Evolutionary conservation across 2,329 filamentous ascomycete genomes (phyloP), one percentile per base, ranked within the genome.

Genomic region (Paraconiothyrium sp.): DNA sequence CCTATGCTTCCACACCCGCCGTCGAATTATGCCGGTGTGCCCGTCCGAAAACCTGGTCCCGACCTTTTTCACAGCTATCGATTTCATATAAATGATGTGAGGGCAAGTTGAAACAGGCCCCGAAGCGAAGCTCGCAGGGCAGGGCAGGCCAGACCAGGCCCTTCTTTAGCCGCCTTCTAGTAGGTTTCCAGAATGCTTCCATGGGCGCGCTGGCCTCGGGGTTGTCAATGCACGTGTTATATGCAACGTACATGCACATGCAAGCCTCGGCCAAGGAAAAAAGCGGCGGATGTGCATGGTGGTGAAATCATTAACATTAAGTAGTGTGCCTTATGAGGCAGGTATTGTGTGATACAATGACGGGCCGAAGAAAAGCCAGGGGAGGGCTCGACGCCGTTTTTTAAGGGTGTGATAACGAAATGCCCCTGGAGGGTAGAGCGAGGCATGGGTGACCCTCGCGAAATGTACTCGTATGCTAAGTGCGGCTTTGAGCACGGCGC

Each of bases 121-220:
- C 32, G 34, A 24, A 27, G 49, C 49, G 32, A 8, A 27, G 20
- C 20, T 20, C 20, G 20, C 34, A 16, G 7, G 20, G 49, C 48
- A 39, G 32, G 48, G 27, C 27, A 30, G 27, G 27, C 27, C 48
- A 51, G 32, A 32, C 4, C 27, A 30, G 27, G 27, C 27, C n/a
- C 16, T 22, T 24, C n/a, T 39, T 54, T 54, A 54, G 51, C 37
- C 51, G 51, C 22, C 37, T 54, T 54, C 51, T 20, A 44, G 51
- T 54, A 47, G 44, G 54, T 41, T 63, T 60, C 61, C 13, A 57
- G 54, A 58, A 60, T 44, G 43, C 57, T 58, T 54, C 27, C 27
- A 30, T 30, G 44, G 43, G 35, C 30, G 47, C 52, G 46, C 24
- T 48, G 46, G 10, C 24, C 46, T 16, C 10, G 1, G 14, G 11